Percentiles rank a stretch among this genome's conserved stretches.
Conservation (phyloP, 129 eudicot genomes). For the Flaveria bidentis region DNA sequence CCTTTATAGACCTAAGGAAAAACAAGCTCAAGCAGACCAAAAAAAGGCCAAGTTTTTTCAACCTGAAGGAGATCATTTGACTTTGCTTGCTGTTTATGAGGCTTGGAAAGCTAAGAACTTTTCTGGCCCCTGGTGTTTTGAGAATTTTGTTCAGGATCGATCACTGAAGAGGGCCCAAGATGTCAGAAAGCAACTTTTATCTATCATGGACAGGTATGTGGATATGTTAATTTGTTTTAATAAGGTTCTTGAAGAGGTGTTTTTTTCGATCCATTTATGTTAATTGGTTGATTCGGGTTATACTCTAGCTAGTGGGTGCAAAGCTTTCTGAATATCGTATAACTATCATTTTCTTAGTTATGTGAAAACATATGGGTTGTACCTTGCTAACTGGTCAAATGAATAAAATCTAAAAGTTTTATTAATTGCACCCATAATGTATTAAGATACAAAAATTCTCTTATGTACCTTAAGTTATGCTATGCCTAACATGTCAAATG, state of each 20-base stretch:
- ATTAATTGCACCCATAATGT: too few relatives aligned
- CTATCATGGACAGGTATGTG: slow-evolving; percentile 81
- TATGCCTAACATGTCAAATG: too few relatives aligned
- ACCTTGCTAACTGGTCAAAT: background rate
- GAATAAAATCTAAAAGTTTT: too few relatives aligned
- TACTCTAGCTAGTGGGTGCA: background rate
- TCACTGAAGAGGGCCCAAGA: slow-evolving; percentile 92
- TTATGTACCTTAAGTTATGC: too few relatives aligned
- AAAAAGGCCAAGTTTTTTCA: slow-evolving; percentile 84
- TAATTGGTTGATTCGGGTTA: too few relatives aligned
- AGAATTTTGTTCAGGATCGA: slow-evolving; percentile 76
- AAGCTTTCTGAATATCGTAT: background rate
- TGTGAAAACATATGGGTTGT: background rate
- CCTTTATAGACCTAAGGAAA: slow-evolving; percentile 86
- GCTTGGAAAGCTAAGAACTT: slow-evolving; percentile 92
- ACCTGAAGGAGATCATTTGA: slow-evolving; percentile 89
- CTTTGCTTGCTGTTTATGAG: slow-evolving; percentile 90
- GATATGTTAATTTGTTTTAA: background rate
- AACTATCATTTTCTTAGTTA: background rate
- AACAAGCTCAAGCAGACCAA: slow-evolving; percentile 92
- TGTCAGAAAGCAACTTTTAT: slow-evolving; percentile 83
- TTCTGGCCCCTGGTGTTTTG: slow-evolving; percentile 89
- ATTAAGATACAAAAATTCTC: too few relatives aligned
- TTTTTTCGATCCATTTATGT: background rate
- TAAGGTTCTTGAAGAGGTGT: background rate